These are phyloP conservation scores for Moniliella sp. DNA, from an alignment of 1,284 basidiomycete genomes.

Conservation along the genomic window DNA sequence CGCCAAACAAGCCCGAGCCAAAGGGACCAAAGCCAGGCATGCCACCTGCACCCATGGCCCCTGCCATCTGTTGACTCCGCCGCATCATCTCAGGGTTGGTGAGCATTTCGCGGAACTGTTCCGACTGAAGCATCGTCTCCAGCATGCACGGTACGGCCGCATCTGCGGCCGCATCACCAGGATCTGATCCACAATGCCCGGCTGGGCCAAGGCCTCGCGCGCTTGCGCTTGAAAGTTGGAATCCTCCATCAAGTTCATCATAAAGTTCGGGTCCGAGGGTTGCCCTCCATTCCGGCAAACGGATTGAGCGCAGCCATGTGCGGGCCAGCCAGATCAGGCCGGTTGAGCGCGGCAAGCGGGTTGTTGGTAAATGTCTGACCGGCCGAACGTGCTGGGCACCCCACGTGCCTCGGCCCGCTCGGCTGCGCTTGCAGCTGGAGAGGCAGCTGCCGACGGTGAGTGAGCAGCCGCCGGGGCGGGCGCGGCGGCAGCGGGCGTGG, in stretches of 20 bases:
- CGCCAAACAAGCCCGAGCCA: slow-evolving; percentile 1
- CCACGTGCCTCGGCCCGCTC: slow-evolving; percentile 11
- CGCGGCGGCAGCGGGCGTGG: background rate
- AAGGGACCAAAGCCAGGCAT: background rate
- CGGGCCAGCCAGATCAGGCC: slow-evolving; percentile 26
- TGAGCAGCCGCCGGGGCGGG: background rate
- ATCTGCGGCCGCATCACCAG: slow-evolving; percentile 25
- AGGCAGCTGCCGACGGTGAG: background rate
- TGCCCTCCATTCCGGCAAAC: slow-evolving; percentile 9
- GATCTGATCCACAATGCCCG: slow-evolving; percentile 29
- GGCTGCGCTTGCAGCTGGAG: slow-evolving; percentile 1
- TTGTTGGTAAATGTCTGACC: slow-evolving; percentile 29
- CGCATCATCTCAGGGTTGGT: slow-evolving; percentile 27
- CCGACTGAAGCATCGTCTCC: slow-evolving; percentile 20
- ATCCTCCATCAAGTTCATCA: slow-evolving; percentile 26
- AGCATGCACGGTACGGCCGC: slow-evolving; percentile 5
- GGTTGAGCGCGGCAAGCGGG: slow-evolving; percentile 23
- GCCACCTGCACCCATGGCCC: slow-evolving; percentile 13
- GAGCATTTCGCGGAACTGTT: slow-evolving; percentile 24
- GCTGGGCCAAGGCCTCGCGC: slow-evolving; percentile 21
- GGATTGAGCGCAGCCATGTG: slow-evolving; percentile 23
- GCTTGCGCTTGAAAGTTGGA: slow-evolving; percentile 24
- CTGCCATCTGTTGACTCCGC: slow-evolving; percentile 18
- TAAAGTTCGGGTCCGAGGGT: slow-evolving; percentile 29
- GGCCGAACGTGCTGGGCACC: slow-evolving; percentile 20